phyloP scores from a whole-genome alignment of 768 basidiomycete genomes.

The Pleurotus salmoneostramineus region DNA sequence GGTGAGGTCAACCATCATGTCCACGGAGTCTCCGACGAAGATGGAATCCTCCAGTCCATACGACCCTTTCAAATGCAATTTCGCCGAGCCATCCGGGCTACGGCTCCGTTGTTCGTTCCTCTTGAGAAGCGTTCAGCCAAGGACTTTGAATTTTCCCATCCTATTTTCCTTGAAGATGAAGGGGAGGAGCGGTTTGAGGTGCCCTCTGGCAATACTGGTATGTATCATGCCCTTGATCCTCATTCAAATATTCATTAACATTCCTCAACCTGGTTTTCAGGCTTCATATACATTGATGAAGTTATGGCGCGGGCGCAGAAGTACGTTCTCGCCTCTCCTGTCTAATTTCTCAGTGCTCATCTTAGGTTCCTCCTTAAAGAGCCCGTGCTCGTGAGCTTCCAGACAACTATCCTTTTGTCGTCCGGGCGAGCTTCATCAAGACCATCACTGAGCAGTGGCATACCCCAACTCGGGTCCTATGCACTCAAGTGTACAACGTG shows the following conservation, averaged over 20 bases:
- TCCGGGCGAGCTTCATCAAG: constrained; percentile 48
- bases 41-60: constrained; percentile 55
- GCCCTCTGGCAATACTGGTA: background rate
- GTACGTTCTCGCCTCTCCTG: constrained; percentile 28
- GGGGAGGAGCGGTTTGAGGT: constrained; percentile 21
- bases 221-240: background rate
- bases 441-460: constrained; percentile 44
- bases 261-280: background rate
- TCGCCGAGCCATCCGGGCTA: constrained; percentile 39
- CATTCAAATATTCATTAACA: background rate
- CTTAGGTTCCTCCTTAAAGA: constrained; percentile 26
- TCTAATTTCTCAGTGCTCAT: background rate
- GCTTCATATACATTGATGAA: constrained; percentile 46
- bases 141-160: constrained; percentile 9
- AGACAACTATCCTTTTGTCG: constrained; percentile 60
- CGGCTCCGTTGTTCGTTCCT: constrained; percentile 58
- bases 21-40: constrained; percentile 47
- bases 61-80: constrained; percentile 46
- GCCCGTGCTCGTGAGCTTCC: constrained; percentile 71
- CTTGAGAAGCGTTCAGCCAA: constrained; percentile 23
- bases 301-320: constrained; percentile 40
- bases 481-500: constrained; percentile 30
- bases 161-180: constrained; percentile 36
- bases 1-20: constrained; percentile 39
- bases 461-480: constrained; percentile 41